Percentiles rank a stretch among this genome's conserved stretches.
These are phyloP conservation scores for Scleromitrula shiraiana DNA, from an alignment of 2,329 filamentous ascomycete genomes.

Conservation along the genomic window DNA sequence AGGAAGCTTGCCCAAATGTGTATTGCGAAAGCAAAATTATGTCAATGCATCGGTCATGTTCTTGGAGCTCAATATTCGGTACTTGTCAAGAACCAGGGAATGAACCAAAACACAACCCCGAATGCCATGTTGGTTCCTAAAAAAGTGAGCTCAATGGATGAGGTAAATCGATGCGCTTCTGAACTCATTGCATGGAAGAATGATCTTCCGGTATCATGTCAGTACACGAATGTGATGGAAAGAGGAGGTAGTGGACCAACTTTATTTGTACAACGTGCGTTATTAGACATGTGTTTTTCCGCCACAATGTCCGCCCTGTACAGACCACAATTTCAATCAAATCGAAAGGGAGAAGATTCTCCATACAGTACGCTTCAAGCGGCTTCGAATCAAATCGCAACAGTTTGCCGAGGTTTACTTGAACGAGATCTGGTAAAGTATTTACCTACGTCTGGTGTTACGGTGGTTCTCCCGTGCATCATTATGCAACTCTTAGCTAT, in stretches of 20 bases:
- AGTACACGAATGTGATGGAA: constrained; percentile 54
- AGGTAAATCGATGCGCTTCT: constrained; percentile 70
- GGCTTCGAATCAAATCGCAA: no score
- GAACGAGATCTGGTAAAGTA: no score
- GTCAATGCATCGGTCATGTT: constrained; percentile 82
- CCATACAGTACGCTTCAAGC: no score
- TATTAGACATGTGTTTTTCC: constrained; percentile 89
- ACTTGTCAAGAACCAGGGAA: constrained; percentile 73
- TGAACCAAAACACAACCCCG: constrained; percentile 59
- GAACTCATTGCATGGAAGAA: constrained; percentile 73
- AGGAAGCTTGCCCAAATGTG: constrained; percentile 78
- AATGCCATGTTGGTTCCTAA: constrained; percentile 89
- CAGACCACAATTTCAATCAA: constrained; percentile 81
- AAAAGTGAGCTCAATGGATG: constrained; percentile 71
- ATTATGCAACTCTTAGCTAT: no score
- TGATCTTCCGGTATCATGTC: constrained; percentile 62
- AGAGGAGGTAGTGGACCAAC: constrained; percentile 51
- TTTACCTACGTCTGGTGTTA: no score
- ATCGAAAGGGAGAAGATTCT: no score
- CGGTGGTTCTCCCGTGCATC: no score
- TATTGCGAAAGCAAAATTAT: constrained; percentile 84
- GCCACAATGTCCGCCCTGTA: constrained; percentile 87
- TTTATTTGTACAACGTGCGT: constrained; percentile 63
- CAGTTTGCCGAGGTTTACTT: no score
- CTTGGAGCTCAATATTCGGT: constrained; percentile 89